Conservation (phyloP, 768 basidiomycete genomes). For the Gloeopeniophorella convolvens region DNA sequence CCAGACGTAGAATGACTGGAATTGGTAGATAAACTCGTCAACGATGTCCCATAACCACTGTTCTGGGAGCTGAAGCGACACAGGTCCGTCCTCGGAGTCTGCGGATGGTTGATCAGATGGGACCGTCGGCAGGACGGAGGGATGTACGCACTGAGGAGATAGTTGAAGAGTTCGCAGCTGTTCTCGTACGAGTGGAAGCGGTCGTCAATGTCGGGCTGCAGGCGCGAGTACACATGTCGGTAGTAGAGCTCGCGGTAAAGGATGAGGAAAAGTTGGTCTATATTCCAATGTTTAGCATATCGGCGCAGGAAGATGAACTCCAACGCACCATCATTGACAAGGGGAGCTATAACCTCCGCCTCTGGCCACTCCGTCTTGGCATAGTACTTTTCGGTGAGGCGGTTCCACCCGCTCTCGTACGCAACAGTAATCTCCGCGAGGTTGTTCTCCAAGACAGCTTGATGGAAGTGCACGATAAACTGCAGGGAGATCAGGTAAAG, state of each 20-base stretch:
- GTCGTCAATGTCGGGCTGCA: conserved; percentile 94
- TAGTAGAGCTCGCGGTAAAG: conserved; percentile 96
- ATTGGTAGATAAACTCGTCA: conserved; percentile 98
- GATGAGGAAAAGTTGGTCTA: conserved; percentile 92
- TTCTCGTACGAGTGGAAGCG: conserved; percentile 98
- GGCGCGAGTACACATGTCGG: conserved; percentile 91
- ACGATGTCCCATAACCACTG: conserved; percentile 99
- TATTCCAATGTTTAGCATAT: neutral
- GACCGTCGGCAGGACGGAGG: neutral
- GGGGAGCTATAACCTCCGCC: conserved; percentile 88
- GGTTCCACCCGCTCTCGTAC: conserved; percentile 97
- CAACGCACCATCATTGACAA: conserved; percentile 82
- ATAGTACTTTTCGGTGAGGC: conserved; percentile 94
- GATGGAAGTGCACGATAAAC: conserved; percentile 95
- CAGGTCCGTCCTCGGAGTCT: conserved; percentile 88
- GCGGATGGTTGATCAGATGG: conserved; percentile 2
- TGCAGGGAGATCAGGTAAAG: conserved; percentile 27
- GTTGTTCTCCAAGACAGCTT: conserved; percentile 89
- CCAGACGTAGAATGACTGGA: conserved; percentile 94
- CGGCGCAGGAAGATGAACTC: neutral
- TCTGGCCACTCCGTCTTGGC: conserved; percentile 95
- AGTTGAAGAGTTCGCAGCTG: conserved; percentile 97
- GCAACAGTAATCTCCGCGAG: conserved; percentile 84
- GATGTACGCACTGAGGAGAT: conserved; percentile 71
- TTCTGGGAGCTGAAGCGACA: conserved; percentile 87